Evolutionary conservation across 2,329 filamentous ascomycete species (phyloP), one percentile per base, ranked within the genome.

Genomic region (Pestalotiopsis fici): DNA sequence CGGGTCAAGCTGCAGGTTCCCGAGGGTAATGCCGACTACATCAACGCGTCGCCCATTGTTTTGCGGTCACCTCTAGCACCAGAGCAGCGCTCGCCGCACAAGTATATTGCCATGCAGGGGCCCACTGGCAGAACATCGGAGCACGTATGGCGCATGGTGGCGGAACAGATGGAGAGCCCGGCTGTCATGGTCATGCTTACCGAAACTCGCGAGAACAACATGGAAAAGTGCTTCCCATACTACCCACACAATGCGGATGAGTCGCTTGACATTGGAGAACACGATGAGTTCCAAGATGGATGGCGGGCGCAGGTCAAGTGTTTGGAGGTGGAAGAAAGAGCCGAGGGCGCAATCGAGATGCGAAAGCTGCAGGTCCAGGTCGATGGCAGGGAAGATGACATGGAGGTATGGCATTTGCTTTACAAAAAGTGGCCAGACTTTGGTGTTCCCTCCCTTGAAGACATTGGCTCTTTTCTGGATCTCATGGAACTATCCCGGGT

Each of bases 101-200:
- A 87, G 65, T 98, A 97, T 79, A 97, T 99, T 73, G 96, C 95
- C 64, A 98, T 97, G 78, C 94, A 97, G 81, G 96, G 96, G 0
- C 96, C 96, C 5, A 97, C 95, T 75, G 80, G 85, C 68, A 87
- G 88, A 28, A 93, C 92, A 18, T 86, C 91, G 66, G 88, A 90
- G 71, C 94, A 97, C 76, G 93, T 97, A 71, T 99, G 95, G 93
- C 93, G 96, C 76, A 99, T 99, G 96, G 85, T 98, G 43, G 93
- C 93, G 77, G 91, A 97, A 74, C 93, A 97, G 79, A 79, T 86
- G 64, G 76, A 82, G 28, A 89, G 90, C 59, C 89, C 91, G 2
- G 94, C 90, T 1, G 93, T 98, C 66, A 91, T 98, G 65, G 91
- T 98, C 67, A 98, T 98, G 93, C 88, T 99, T 69, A 99, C 95